Conservation (phyloP, 768 basidiomycete genomes). For the Termitomyces sp. region DNA sequence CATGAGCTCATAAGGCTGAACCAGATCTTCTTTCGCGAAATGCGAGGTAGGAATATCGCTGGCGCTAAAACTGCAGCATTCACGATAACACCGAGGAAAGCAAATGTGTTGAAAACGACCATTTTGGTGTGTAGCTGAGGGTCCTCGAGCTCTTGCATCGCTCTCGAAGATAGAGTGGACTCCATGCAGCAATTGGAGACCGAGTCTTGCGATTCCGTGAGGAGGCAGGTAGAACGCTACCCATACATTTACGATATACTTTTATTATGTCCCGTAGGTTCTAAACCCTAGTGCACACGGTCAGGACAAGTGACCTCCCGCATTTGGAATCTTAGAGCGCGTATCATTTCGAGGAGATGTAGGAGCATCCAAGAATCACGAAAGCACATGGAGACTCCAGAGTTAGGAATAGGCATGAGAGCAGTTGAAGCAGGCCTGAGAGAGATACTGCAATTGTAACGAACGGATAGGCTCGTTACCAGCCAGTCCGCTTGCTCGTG, state of each 20-base stretch:
- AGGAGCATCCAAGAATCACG: too few relatives aligned
- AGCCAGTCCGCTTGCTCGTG: too few relatives aligned
- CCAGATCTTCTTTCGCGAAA: neutral
- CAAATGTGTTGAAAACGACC: neutral
- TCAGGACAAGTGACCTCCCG: neutral
- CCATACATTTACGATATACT: neutral
- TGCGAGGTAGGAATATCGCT: neutral
- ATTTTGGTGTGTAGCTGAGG: neutral
- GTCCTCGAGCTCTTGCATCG: neutral
- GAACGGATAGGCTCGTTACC: too few relatives aligned
- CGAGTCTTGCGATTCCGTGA: too few relatives aligned
- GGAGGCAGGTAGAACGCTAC: neutral
- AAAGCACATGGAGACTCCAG: too few relatives aligned
- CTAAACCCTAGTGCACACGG: neutral
- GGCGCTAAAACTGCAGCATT: slow-evolving; percentile 1
- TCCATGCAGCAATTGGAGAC: neutral
- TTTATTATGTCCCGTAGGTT: neutral
- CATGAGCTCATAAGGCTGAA: slow-evolving; percentile 2
- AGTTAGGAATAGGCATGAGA: too few relatives aligned
- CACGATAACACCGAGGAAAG: neutral
- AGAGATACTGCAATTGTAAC: too few relatives aligned
- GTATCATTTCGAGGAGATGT: too few relatives aligned
- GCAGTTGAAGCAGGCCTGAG: too few relatives aligned
- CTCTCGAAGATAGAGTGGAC: neutral
- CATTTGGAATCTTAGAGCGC: too few relatives aligned